Conservation (phyloP, 176 grass and related monocot genomes). For the Carex pumila region DNA sequence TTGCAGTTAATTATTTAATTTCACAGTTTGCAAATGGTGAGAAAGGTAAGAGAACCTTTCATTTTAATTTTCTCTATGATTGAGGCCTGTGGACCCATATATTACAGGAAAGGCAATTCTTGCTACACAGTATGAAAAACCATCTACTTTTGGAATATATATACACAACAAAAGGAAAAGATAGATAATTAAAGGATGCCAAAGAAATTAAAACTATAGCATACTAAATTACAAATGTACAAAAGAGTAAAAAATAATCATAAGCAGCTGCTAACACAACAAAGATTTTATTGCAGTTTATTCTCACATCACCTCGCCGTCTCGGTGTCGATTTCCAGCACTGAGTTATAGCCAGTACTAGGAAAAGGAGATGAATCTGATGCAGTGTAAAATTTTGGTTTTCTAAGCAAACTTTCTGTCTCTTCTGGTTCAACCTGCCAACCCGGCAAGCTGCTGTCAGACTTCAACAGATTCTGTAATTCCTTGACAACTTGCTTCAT, state of each 20-base stretch:
- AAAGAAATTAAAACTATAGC: too few relatives aligned
- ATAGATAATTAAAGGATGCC: background rate
- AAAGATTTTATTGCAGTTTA: background rate
- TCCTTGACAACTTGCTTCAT: conserved; percentile 10
- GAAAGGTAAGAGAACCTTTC: too few relatives aligned
- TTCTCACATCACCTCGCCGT: background rate
- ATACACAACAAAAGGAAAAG: background rate
- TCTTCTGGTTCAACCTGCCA: background rate
- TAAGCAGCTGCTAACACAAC: background rate
- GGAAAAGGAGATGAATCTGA: background rate
- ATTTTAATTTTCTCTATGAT: too few relatives aligned
- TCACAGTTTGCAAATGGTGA: too few relatives aligned
- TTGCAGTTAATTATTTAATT: too few relatives aligned
- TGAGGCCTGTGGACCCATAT: too few relatives aligned
- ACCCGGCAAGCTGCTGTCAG: background rate
- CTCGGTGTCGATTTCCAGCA: background rate
- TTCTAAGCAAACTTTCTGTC: background rate
- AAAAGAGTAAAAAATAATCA: background rate
- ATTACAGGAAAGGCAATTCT: too few relatives aligned
- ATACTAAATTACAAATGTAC: background rate
- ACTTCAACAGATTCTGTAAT: background rate
- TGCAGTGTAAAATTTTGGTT: background rate
- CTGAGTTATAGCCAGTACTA: background rate
- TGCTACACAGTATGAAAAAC: too few relatives aligned
- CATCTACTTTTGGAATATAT: too few relatives aligned